Evolutionary conservation across 805 yeast genomes (phyloP), one percentile per base, ranked within the genome.

Genomic region (Ogataea neopini): DNA sequence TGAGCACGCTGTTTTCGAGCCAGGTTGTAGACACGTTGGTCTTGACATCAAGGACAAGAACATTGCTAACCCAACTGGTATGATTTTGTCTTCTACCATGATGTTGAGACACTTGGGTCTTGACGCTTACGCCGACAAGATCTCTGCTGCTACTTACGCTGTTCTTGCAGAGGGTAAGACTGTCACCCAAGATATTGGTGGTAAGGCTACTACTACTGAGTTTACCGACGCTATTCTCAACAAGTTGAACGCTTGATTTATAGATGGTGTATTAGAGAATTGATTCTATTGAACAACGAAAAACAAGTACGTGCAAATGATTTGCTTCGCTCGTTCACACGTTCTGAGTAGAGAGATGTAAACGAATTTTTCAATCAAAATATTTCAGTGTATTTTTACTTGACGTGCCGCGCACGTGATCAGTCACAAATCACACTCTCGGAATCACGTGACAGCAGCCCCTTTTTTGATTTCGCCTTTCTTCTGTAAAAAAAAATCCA

Each of bases 1-100:
- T 73, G 97, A 92, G 64, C 85, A 86, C 71, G 98, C 98, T 48
- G 95, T 92, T 53, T 92, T 94, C 72, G 99, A 92, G 79, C 98
- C 99, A 64, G 99, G 98, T 75, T 91, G 97, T 76, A 88, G 99
- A 81, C 98, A 91, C 77, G 98, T 91, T 64, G 98, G 98, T 73
- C 79, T 92, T 62, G 97, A 92, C 73, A 88, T 94, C 70, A 80
- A 88, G 79, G 97, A 96, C 67, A 81, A 88, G 73, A 87, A 89
- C 78, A 79, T 88, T 56, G 98, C 98, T 57, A 92, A 92, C 83
- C 99, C 99, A 69, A 88, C 97, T 53, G 98, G 97, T 60, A 86
- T 92, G 92, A 86, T 92, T 63, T 78, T 94, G 64, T 88, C 97
- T 50, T 81, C 96, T 39, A 74, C 91, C 55, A 83, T 92, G 86